Base-by-base conservation (phyloP, 2,329 filamentous ascomycete genomes). In the Emericellopsis atlantica region DNA sequence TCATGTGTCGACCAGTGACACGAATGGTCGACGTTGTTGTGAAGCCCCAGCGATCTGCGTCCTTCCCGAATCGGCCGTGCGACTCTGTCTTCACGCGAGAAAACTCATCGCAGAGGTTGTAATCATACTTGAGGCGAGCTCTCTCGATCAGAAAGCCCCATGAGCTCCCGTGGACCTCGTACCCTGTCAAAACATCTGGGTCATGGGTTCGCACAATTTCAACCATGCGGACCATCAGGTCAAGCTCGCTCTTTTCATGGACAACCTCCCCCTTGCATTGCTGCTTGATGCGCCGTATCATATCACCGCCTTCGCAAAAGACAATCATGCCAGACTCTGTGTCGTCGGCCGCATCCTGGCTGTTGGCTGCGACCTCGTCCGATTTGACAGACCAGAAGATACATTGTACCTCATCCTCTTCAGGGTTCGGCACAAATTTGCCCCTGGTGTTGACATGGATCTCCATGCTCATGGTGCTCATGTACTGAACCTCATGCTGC, bases 101-200 rank as follows among this genome's bases (percentile, higher is more conserved):
- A 45, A 98, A 77, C 54, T 95, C 89, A 48, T 94, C 84, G 49
- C 86, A 93, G 4, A 98, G 69, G 51, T 95, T 81, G 56, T 85
- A 92, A 46, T 94, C 89, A 52, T 90, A 95, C 56, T 89, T 86
- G 45, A 83, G 60, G 24, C 84, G 73, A 11, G 90, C 89, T 40
- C 92, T 77, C 61, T 98, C 90, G 38, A 95, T 90, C 32, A 98
- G 60, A 58, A 93, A 98, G 1, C 93, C 92, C 92, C 92, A 98
- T 1, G 89, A 95, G 44, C 79, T 74, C 40, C 88, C 86, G 53
- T 95, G 88, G 0, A 96, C 88, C 59, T 98, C 92, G 51, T 92
- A 98, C 0, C 92, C 92, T 0, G 89, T 92, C 34, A 98, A 67
- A 23, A 98, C 84, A 53, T 98, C 92, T 0, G 92, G 92, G 56